Conservation (phyloP, 805 yeast species). For the Cyberlindnera maritima region DNA sequence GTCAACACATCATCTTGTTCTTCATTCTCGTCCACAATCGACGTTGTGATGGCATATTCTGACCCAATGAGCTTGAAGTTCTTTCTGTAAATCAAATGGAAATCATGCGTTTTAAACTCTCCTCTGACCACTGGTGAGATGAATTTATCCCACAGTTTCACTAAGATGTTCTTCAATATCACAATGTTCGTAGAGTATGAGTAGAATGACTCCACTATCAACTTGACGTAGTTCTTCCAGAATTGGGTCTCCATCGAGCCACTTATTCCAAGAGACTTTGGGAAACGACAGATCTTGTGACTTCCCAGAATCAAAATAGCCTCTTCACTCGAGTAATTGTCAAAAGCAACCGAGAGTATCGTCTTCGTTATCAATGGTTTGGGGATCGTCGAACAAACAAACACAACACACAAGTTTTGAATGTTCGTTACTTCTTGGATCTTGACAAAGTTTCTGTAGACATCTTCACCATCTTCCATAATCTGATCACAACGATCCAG, state of each 20-base stretch:
- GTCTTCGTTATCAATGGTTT: conserved; percentile 20
- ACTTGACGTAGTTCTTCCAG: conserved; percentile 23
- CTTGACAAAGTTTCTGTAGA: conserved; percentile 18
- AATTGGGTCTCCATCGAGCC: conserved; percentile 8
- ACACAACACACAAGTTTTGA: conserved; percentile 21
- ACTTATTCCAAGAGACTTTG: conserved; percentile 2
- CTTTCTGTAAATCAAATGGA: conserved; percentile 29
- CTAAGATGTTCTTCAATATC: conserved; percentile 17
- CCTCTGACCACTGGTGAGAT: conserved; percentile 18
- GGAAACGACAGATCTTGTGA: conserved; percentile 11
- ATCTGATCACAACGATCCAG: conserved; percentile 26
- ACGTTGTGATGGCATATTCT: conserved; percentile 29
- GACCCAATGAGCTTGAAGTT: conserved; percentile 32
- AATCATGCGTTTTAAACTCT: conserved; percentile 16
- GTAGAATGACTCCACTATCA: conserved; percentile 25
- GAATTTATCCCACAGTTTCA: conserved; percentile 25
- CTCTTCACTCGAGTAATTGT: conserved; percentile 18
- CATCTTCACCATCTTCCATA: conserved; percentile 22
- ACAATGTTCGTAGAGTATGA: conserved; percentile 24
- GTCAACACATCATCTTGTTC: conserved; percentile 10
- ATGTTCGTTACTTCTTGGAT: conserved; percentile 19
- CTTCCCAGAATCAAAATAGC: conserved; percentile 10
- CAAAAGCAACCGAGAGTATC: conserved; percentile 19
- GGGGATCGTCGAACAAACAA: conserved; percentile 19
- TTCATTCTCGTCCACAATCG: conserved; percentile 19